Evolutionary conservation across 2,329 filamentous ascomycete genomes (phyloP), one percentile per base, ranked within the genome.

Genomic region (Graphilbum ipis-grandicollis): DNA sequence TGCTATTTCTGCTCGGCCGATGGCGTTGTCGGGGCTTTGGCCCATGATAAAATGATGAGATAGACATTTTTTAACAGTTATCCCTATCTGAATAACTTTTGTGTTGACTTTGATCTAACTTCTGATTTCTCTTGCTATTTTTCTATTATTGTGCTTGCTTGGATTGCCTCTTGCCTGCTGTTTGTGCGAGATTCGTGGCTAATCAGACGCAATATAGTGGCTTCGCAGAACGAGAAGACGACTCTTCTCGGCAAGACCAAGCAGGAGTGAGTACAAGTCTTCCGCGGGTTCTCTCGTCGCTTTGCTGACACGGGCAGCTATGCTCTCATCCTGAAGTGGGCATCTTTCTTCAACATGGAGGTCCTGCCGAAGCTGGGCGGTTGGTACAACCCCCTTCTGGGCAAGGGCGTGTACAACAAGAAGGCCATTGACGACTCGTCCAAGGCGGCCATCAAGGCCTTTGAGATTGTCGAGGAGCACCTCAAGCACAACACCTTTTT

Each of bases 191-290:
- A 13, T 9, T 28, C 10, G 26, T 28, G 9, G 14, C 50, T 52
- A 46, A 52, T 39, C 37, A 9, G 14, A 14, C 34, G 28, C 19
- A 47, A 41, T 43, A 44, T 56, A 96, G 90, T 98, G 59, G 85
- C 90, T 54, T 96, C 90, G 52, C 90, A 98, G 69, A 98, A 98
- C 63, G 90, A 96, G 79, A 96, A 96, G 80, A 98, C 90, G 53
- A 92, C 85, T 50, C 85, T 98, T 48, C 77, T 98, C 52, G 90
- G 90, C 57, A 96, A 96, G 79, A 98, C 86, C 67, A 98, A 98
- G 80, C 88, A 98, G 71, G 90, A 98, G 76, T 85, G 66, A 58
- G 68, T 57, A 41, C 25, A 10, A 19, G 3, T 7, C 9, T 3
- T 3, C 4, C 10, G 14, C 12, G 4, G 6, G 15, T 9, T 17